Evolutionary conservation across 257 asterid species (phyloP).

Genomic region (Scutellaria barbata): DNA sequence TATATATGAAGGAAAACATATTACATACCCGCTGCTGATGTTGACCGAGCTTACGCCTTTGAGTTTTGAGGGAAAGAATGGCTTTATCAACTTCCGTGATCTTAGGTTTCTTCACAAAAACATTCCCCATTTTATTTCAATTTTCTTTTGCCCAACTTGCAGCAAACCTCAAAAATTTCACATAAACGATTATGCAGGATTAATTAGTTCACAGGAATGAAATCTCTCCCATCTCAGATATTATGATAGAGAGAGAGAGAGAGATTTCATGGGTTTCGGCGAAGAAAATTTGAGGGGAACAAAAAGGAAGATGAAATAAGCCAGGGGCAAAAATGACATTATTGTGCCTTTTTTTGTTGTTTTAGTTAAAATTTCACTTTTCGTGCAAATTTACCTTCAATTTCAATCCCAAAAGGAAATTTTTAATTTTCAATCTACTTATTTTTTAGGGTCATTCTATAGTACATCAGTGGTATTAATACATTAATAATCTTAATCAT

Average conservation of each 20-base stretch:
- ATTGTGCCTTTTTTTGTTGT: too few species aligned
- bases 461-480: too few species aligned
- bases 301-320: neutral
- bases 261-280: conserved; percentile 25
- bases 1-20: neutral
- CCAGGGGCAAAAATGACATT: conserved; percentile 3
- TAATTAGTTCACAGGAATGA: neutral
- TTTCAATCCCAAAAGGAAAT: too few species aligned
- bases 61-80: conserved; percentile 94
- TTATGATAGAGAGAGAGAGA: conserved; percentile 12
- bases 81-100: conserved; percentile 94
- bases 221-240: conserved; percentile 26
- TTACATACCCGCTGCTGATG: conserved; percentile 84
- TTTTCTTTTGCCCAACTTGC: conserved; percentile 19
- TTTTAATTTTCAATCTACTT: too few species aligned
- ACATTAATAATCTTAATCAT: too few species aligned
- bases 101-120: conserved; percentile 90
- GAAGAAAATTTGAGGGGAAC: neutral
- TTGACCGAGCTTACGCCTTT: conserved; percentile 93
- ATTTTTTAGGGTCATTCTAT: too few species aligned
- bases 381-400: too few species aligned
- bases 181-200: neutral
- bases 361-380: too few species aligned
- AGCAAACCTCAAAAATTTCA: neutral
- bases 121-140: conserved; percentile 68